Evolutionary conservation across 768 basidiomycete species (phyloP).

Genomic region (Sporobolomyces pararoseus): DNA sequence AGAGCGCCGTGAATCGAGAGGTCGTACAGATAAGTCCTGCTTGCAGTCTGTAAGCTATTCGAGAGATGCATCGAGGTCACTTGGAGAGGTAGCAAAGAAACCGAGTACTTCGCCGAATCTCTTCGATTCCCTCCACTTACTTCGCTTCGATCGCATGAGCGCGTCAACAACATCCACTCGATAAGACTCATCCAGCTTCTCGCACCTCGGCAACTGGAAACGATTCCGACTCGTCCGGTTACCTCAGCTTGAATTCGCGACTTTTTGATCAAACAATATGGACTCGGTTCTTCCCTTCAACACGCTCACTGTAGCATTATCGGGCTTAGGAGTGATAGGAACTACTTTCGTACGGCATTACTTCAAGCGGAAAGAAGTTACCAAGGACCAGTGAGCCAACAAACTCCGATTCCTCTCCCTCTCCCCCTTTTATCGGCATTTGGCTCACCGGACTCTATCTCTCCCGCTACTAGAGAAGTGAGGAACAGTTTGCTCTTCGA

Average conservation of each 20-base stretch:
- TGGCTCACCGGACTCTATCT: too few species aligned
- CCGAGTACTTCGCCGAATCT: background rate
- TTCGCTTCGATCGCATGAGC: background rate
- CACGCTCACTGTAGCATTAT: constrained; percentile 27
- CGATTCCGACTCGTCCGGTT: background rate
- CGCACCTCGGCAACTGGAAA: background rate
- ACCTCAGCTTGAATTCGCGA: background rate
- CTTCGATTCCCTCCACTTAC: background rate
- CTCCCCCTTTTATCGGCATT: too few species aligned
- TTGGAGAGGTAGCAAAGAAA: too few species aligned
- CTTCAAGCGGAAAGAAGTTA: constrained; percentile 44
- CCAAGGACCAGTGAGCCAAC: constrained; percentile 28
- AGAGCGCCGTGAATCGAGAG: constrained; percentile 44
- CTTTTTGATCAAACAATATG: constrained; percentile 9
- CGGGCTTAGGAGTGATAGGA: constrained; percentile 13
- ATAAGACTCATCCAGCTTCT: too few species aligned
- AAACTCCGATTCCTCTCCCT: too few species aligned
- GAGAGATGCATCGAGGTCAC: background rate
- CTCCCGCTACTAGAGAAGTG: constrained; percentile 50
- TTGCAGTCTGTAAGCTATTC: background rate
- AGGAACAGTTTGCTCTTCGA: constrained; percentile 67
- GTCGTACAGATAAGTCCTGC: constrained; percentile 48
- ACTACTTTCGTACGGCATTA: constrained; percentile 49
- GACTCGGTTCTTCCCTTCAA: constrained; percentile 35
- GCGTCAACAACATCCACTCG: background rate